Conservation (phyloP, 768 basidiomycete genomes). For the Macrolepiota albuminosa region DNA sequence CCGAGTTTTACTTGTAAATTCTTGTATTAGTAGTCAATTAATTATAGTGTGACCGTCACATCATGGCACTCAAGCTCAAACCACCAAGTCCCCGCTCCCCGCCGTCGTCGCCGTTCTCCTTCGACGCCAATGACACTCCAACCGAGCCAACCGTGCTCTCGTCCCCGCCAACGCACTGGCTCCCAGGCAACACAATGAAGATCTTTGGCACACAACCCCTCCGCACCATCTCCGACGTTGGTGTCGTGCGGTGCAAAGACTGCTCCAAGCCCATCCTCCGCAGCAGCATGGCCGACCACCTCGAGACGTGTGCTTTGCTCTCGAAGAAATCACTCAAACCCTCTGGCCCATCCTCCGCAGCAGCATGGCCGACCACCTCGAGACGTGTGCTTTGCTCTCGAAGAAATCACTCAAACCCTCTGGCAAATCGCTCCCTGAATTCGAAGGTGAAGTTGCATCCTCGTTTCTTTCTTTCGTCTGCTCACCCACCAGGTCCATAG, state of each 20-base stretch:
- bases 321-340: conserved; percentile 42
- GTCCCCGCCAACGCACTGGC: conserved; percentile 81
- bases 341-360: conserved; percentile 73
- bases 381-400: conserved; percentile 23
- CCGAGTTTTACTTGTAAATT: conserved; percentile 82
- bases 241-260: conserved; percentile 71
- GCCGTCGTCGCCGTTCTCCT: conserved; percentile 52
- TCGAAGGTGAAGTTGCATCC: conserved; percentile 20
- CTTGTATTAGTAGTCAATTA: background rate
- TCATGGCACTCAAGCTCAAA: conserved; percentile 43
- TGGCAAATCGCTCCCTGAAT: conserved; percentile 48
- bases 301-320: conserved; percentile 39
- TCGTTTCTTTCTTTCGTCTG: background rate
- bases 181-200: conserved; percentile 84
- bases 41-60: conserved; percentile 3
- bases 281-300: conserved; percentile 71
- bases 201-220: conserved; percentile 79
- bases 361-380: conserved; percentile 73
- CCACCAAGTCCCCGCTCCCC: conserved; percentile 26
- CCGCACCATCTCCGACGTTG: conserved; percentile 50
- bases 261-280: conserved; percentile 80
- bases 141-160: conserved; percentile 40
- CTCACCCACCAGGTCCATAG: background rate
- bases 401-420: conserved; percentile 51
- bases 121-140: conserved; percentile 43